These are phyloP conservation scores for Fusarium sp. DNA, from an alignment of 2,329 filamentous ascomycete genomes.

Conservation along the genomic window DNA sequence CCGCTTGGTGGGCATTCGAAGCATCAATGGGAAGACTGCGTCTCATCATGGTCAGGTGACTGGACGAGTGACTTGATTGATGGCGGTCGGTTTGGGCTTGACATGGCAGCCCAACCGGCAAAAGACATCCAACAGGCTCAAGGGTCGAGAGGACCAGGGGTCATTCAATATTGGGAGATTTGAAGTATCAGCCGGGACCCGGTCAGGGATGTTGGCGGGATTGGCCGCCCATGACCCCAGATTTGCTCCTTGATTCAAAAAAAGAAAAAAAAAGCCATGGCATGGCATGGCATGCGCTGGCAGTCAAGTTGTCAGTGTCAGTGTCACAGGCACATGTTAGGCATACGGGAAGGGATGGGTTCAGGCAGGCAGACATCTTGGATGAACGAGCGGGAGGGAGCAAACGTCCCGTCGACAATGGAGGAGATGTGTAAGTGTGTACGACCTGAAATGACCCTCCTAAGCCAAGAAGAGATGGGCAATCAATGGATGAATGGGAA, in stretches of 20 bases:
- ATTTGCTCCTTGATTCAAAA: slow-evolving; percentile 1
- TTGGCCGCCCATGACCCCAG: background rate
- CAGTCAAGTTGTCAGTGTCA: background rate
- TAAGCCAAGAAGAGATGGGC: background rate
- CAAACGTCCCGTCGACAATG: background rate
- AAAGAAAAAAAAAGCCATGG: background rate
- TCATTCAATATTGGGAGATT: background rate
- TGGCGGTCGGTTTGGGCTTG: background rate
- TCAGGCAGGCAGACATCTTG: background rate
- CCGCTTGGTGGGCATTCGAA: background rate
- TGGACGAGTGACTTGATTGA: background rate
- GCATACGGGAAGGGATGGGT: background rate
- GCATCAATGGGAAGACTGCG: slow-evolving; percentile 1
- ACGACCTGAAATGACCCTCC: background rate
- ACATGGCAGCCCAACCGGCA: background rate
- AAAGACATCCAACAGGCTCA: background rate
- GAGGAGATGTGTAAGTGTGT: background rate
- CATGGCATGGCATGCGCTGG: background rate
- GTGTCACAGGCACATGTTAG: background rate
- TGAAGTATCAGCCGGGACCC: background rate
- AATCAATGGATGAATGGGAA: background rate
- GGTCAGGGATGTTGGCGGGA: background rate
- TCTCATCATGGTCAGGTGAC: slow-evolving; percentile 27
- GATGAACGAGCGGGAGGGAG: background rate
- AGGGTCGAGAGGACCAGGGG: background rate